phyloP scores from a whole-genome alignment of 441 rosid genomes.

The Euphorbia corollata region DNA sequence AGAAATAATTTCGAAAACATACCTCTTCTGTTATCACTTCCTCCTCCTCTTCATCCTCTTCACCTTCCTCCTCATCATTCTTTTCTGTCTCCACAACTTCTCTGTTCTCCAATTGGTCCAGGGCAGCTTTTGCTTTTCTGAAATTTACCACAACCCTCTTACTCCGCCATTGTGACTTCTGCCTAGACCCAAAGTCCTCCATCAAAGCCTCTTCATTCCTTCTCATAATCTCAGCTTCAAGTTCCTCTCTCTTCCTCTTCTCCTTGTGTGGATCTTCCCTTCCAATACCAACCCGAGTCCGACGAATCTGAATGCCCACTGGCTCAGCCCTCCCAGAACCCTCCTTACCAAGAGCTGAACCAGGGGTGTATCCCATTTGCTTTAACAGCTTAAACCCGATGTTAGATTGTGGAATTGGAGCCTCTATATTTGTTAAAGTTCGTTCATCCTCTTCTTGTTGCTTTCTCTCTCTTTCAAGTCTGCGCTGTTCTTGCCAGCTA shows the following conservation, averaged over 20 bases:
- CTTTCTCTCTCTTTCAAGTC: constrained; percentile 61
- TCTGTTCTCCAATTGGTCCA: constrained; percentile 82
- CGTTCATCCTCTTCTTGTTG: constrained; percentile 75
- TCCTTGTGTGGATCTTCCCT: constrained; percentile 81
- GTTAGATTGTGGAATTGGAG: constrained; percentile 79
- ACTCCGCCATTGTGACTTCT: constrained; percentile 72
- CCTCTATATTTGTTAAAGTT: constrained; percentile 61
- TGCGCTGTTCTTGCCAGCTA: constrained; percentile 69
- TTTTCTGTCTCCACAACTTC: constrained; percentile 58
- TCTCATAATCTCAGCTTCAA: constrained; percentile 46
- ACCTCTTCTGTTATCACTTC: constrained; percentile 79
- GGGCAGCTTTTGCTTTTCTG: constrained; percentile 72
- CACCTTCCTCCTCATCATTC: constrained; percentile 50
- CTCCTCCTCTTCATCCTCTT: constrained; percentile 54
- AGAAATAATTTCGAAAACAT: constrained; percentile 8
- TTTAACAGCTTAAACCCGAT: constrained; percentile 80
- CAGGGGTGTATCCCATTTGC: constrained; percentile 95
- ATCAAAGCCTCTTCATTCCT: constrained; percentile 55
- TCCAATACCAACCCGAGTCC: constrained; percentile 90
- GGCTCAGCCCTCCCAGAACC: constrained; percentile 78
- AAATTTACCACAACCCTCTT: constrained; percentile 60
- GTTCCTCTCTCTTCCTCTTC: constrained; percentile 69
- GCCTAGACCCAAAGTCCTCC: constrained; percentile 75
- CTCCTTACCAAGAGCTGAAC: constrained; percentile 75
- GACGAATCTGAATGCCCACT: constrained; percentile 70